These are phyloP conservation scores for Aspergillus sp. DNA, from an alignment of 2,329 filamentous ascomycete genomes.

Conservation along the genomic window DNA sequence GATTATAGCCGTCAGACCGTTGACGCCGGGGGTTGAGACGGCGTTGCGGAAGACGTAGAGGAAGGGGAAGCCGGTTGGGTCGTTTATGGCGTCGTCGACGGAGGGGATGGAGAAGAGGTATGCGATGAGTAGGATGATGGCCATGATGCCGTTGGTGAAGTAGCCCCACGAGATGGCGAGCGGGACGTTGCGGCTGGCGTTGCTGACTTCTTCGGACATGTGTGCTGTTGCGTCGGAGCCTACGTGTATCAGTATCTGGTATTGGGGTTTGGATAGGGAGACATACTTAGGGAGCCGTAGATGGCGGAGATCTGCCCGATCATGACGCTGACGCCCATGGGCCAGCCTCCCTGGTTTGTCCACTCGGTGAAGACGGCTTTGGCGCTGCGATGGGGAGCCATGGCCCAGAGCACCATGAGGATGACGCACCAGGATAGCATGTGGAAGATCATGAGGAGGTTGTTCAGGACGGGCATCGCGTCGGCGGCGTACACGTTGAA, in stretches of 20 bases:
- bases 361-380: slow-evolving; percentile 38
- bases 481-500: slow-evolving; percentile 40
- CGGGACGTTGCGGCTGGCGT: slow-evolving; percentile 47
- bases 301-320: slow-evolving; percentile 38
- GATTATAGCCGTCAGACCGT: slow-evolving; percentile 41
- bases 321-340: slow-evolving; percentile 35
- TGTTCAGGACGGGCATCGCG: slow-evolving; percentile 39
- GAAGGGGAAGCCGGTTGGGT: slow-evolving; percentile 47
- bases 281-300: slow-evolving; percentile 27
- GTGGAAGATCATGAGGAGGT: slow-evolving; percentile 39
- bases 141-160: slow-evolving; percentile 46
- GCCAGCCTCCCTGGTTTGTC: slow-evolving; percentile 41
- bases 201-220: slow-evolving; percentile 51
- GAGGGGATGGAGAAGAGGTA: slow-evolving; percentile 41
- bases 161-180: slow-evolving; percentile 47
- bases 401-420: slow-evolving; percentile 32
- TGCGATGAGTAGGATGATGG: slow-evolving; percentile 46
- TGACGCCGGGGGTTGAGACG: slow-evolving; percentile 24
- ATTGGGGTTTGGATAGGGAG: not conserved
- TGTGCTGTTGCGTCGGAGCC: slow-evolving; percentile 32
- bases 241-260: slow-evolving; percentile 5
- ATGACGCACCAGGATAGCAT: slow-evolving; percentile 38
- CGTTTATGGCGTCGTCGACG: slow-evolving; percentile 36
- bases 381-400: slow-evolving; percentile 29
- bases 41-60: slow-evolving; percentile 47